Percentiles rank a stretch among this genome's conserved stretches.
These are phyloP conservation scores for Wickerhamomyces sp. DNA, from an alignment of 1,139 yeast species.

Conservation along the genomic window DNA sequence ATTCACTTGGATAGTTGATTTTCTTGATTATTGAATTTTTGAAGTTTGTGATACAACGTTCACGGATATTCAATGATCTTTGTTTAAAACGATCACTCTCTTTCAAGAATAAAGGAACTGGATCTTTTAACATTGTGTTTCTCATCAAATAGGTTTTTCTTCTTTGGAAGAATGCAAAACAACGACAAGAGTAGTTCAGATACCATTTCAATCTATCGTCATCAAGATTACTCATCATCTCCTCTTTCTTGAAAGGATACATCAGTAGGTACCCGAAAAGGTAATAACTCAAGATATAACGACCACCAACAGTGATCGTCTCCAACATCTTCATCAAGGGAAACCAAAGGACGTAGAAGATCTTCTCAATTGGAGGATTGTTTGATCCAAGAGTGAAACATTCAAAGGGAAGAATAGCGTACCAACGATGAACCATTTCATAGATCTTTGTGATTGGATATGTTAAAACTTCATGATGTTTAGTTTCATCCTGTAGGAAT, in stretches of 20 bases:
- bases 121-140: slow-evolving; percentile 15
- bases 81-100: slow-evolving; percentile 13
- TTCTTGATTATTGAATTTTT: slow-evolving; percentile 10
- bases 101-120: slow-evolving; percentile 13
- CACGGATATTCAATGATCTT: slow-evolving; percentile 16
- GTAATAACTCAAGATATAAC: slow-evolving; percentile 18
- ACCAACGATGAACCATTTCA: slow-evolving; percentile 12
- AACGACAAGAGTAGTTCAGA: slow-evolving; percentile 18
- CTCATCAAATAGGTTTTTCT: slow-evolving; percentile 14
- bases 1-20: slow-evolving; percentile 16
- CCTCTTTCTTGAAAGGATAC: slow-evolving; percentile 9
- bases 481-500: slow-evolving; percentile 8
- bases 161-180: slow-evolving; percentile 15
- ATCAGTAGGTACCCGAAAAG: slow-evolving; percentile 17
- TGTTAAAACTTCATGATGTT: slow-evolving; percentile 10
- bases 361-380: slow-evolving; percentile 8
- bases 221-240: slow-evolving; percentile 1
- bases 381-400: slow-evolving; percentile 10
- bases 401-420: slow-evolving; percentile 12
- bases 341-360: slow-evolving; percentile 17
- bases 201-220: slow-evolving; percentile 6
- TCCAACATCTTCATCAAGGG: slow-evolving; percentile 12
- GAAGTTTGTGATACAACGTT: slow-evolving; percentile 13
- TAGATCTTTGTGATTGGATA: slow-evolving; percentile 17
- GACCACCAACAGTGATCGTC: slow-evolving; percentile 11